Base-by-base conservation (phyloP, 192 early-diverging fungal species). In the Backusella westeae region DNA sequence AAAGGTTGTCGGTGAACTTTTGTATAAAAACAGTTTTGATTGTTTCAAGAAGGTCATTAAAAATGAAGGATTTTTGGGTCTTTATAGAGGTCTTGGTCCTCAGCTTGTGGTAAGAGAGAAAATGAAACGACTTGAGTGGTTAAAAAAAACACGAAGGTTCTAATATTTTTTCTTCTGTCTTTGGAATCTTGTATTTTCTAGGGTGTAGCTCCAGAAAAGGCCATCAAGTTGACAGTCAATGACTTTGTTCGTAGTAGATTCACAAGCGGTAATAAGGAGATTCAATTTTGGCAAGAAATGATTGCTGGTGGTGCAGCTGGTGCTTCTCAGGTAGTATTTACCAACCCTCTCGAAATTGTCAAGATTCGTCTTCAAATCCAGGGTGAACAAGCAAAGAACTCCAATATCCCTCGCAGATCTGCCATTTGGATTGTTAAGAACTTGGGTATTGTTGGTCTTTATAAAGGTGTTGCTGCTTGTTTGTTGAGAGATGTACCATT, bases 331-430 rank as follows among this genome's bases (percentile, higher is more conserved):
- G 93, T 95, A 17, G 87, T 98, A 7, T 98, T 98, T 80, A 99
- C 97, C 63, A 97, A 99, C 75, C 97, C 97, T 35, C 82, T 99
- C 75, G 97, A 99, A 85, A 99, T 99, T 82, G 97, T 99, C 85
- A 99, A 99, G 87, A 99, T 99, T 84, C 93, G 96, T 69, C 90
- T 99, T 73, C 97, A 99, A 84, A 87, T 93, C 34, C 92, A 93
- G 78, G 93, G 93, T 78, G 93, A 95, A 82, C 83, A 90, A 53
- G 87, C 90, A 65, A 91, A 90, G 77, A 77, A 83, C 6, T 21
- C 82, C 44, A 79, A 83, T 17, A 69, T 82, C 4, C 89, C 89
- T 14, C 91, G 88, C 66, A 89, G 90, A 39, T 89, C 91, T 17
- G 97, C 97, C 71, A 71, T 97, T 8, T 89, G 91, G 69, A 99